phyloP scores from a whole-genome alignment of 2,329 filamentous ascomycete genomes.

The Clonostachys chloroleuca region DNA sequence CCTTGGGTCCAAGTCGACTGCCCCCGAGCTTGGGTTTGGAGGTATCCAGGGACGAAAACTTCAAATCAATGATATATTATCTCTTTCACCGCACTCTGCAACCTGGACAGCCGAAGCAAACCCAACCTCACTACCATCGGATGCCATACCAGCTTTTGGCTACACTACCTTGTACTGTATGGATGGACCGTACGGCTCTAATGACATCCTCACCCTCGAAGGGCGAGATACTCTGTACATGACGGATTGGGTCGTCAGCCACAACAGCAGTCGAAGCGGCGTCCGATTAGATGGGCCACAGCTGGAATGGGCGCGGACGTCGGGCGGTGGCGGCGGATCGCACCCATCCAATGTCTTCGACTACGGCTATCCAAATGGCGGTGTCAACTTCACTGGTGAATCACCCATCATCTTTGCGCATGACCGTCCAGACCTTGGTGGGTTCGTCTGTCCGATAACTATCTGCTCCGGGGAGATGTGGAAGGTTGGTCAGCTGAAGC shows the following conservation, averaged over 20 bases:
- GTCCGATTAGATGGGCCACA: constrained; percentile 55
- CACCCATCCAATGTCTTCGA: constrained; percentile 48
- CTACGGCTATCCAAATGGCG: constrained; percentile 30
- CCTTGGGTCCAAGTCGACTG: constrained; percentile 56
- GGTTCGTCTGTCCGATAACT: constrained; percentile 52
- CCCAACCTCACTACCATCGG: not conserved
- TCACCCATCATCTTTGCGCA: constrained; percentile 55
- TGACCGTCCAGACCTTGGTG: constrained; percentile 57
- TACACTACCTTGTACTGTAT: constrained; percentile 14
- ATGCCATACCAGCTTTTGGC: constrained; percentile 3
- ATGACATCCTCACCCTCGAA: constrained; percentile 27
- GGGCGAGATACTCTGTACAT: constrained; percentile 53
- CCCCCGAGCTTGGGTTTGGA: constrained; percentile 51
- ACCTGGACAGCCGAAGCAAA: too few species aligned
- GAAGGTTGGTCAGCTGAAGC: constrained; percentile 58
- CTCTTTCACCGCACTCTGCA: constrained; percentile 19
- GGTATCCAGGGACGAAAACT: constrained; percentile 55
- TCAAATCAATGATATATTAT: constrained; percentile 46
- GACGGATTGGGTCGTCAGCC: constrained; percentile 54
- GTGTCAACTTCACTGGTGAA: constrained; percentile 58
- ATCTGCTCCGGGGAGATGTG: constrained; percentile 53
- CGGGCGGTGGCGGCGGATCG: constrained; percentile 58
- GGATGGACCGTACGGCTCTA: constrained; percentile 21
- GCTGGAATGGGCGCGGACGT: constrained; percentile 51
- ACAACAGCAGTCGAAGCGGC: constrained; percentile 56